Evolutionary conservation across 495 filamentous ascomycete species (phyloP).

Genomic region (Penicillium cinerascens): DNA sequence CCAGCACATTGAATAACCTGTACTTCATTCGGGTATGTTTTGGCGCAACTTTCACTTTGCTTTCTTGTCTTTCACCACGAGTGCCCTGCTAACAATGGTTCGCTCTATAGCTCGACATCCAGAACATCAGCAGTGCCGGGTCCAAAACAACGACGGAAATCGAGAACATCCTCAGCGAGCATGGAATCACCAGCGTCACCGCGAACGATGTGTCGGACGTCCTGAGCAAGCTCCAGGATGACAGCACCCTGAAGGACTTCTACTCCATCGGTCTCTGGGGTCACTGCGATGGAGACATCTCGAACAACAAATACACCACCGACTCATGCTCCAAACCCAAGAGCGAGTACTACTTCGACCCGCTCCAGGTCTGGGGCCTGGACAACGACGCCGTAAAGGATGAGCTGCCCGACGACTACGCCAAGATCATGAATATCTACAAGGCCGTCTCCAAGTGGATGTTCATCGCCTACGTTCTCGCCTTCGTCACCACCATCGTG

Average conservation of each 20-base stretch:
- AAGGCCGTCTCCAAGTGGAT: constrained; percentile 74
- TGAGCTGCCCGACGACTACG: constrained; percentile 61
- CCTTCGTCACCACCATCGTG: constrained; percentile 64
- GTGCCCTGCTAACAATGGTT: constrained; percentile 8
- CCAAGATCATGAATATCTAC: constrained; percentile 67
- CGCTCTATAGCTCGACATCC: constrained; percentile 33
- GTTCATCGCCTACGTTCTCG: constrained; percentile 66
- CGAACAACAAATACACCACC: constrained; percentile 35
- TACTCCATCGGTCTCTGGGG: constrained; percentile 85
- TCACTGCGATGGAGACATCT: constrained; percentile 72
- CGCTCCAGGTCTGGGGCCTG: constrained; percentile 58
- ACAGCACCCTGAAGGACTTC: constrained; percentile 64
- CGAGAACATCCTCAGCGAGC: constrained; percentile 22
- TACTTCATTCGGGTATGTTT: constrained; percentile 68
- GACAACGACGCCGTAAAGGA: constrained; percentile 50
- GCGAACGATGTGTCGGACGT: constrained; percentile 28
- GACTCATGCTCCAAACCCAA: constrained; percentile 55
- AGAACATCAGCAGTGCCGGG: constrained; percentile 31
- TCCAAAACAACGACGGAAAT: constrained; percentile 22
- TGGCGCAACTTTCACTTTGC: neutral
- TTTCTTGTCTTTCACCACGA: neutral
- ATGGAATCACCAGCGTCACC: constrained; percentile 29
- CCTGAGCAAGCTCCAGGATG: constrained; percentile 33
- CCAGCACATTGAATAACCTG: constrained; percentile 45
- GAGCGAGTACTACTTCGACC: constrained; percentile 74